Evolutionary conservation across 768 basidiomycete genomes (phyloP), one percentile per base, ranked within the genome.

Genomic region (Leccinum boreale): DNA sequence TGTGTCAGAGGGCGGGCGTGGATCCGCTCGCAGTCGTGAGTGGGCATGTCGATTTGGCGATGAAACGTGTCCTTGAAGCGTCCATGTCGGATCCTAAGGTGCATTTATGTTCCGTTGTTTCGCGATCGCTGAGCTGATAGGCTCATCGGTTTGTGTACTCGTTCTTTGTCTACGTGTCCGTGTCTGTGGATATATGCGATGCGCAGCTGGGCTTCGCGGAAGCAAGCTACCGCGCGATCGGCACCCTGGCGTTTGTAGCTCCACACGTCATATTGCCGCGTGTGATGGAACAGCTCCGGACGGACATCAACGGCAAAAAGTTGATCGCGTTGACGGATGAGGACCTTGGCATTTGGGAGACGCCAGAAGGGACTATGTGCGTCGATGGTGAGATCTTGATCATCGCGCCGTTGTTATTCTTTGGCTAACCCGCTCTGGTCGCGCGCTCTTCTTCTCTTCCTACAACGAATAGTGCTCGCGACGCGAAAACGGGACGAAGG

Each of bases 281-380:
- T 23, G 69, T 95, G n/a, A 70, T 93, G 48, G 80, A 81, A 2
- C 90, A 89, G 59, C 68, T 94, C 3, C 74, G 77, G 23, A 65
- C 70, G 0, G 90, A 94, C 67, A 78, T 98, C n/a, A 77, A 87
- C 56, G 77, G 84, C 0, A 62, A 69, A 1, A 67, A 74, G n/a
- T 74, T 95, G 51, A 79, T 82, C 19, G 73, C 82, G 15, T 71
- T 98, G 56, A 86, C 86, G 0, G 80, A 87, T 12, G 77, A 81
- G 8, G 94, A 97, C 47, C 68, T 93, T 17, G 90, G 85, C 5
- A 86, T 97, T 14, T 98, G 92, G 93, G 76, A 77, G 3, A 94
- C 94, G 1, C 90, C 91, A 0, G 85, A 87, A 52, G 96, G 89
- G n/a, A 85, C 81, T 7, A 77, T 85, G 0, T 98, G 81, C 59